phyloP scores from a whole-genome alignment of 495 filamentous ascomycete species.

The Thozetella sp. region DNA sequence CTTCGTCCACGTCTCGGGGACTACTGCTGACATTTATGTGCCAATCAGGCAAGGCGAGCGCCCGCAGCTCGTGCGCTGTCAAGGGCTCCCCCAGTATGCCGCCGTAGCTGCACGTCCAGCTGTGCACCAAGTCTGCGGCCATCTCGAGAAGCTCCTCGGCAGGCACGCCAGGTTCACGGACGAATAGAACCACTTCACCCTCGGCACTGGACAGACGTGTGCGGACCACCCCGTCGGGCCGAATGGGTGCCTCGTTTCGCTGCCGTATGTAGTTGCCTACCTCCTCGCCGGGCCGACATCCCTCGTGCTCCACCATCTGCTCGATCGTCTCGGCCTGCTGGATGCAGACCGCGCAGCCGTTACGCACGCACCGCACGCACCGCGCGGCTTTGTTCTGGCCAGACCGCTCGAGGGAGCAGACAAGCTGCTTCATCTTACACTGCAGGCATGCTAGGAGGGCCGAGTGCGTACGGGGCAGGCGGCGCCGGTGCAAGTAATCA shows the following conservation, averaged over 20 bases:
- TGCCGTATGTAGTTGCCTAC: not conserved
- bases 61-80: not conserved
- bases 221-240: not conserved
- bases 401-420: conserved; percentile 4
- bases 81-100: not conserved
- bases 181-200: not conserved
- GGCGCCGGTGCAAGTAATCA: not conserved
- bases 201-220: not conserved
- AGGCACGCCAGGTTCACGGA: not conserved
- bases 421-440: conserved; percentile 1
- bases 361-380: conserved; percentile 5
- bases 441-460: conserved; percentile 2
- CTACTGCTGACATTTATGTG: not conserved
- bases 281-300: not conserved
- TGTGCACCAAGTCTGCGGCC: not conserved
- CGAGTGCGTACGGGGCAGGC: not conserved
- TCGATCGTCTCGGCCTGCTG: not conserved
- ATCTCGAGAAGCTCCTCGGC: not conserved
- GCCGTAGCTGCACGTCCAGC: not conserved
- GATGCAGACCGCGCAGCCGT: not conserved
- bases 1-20: not conserved
- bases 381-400: not conserved
- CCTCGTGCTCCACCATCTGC: not conserved
- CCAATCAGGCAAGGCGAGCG: not conserved
- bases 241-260: not conserved